phyloP scores from a whole-genome alignment of 2,329 filamentous ascomycete species.

The Diaporthe sp. region DNA sequence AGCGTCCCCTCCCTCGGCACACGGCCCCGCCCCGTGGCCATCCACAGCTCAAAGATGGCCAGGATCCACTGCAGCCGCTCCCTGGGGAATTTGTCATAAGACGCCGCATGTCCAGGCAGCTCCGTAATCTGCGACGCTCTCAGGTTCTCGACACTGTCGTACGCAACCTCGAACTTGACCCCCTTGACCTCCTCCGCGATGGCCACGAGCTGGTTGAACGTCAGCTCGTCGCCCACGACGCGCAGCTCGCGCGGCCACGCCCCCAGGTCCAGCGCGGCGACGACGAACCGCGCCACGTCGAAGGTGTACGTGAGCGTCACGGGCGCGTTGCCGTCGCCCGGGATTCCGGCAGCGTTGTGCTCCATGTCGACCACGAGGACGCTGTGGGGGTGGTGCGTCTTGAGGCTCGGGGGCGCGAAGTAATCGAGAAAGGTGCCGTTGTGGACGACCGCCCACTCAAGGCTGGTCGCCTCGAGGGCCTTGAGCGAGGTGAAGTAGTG shows the following conservation, averaged over 20 bases:
- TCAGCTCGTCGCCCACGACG: conserved; percentile 57
- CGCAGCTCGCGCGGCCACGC: conserved; percentile 58
- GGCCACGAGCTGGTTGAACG: conserved; percentile 59
- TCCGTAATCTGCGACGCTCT: not conserved
- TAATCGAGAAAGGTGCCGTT: conserved; percentile 63
- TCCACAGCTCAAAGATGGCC: conserved; percentile 22
- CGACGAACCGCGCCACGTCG: conserved; percentile 63
- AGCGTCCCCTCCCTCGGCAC: conserved; percentile 1
- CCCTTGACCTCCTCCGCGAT: conserved; percentile 54
- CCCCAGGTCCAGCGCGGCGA: conserved; percentile 54
- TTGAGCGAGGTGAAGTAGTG: conserved; percentile 16
- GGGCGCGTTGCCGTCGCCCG: conserved; percentile 60
- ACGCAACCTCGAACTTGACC: not conserved
- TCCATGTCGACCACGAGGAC: conserved; percentile 59
- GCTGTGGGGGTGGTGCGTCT: conserved; percentile 55
- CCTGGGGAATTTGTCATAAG: conserved; percentile 4
- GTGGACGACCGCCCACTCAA: conserved; percentile 55
- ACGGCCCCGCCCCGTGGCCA: not conserved
- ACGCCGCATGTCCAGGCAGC: not conserved
- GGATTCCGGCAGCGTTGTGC: conserved; percentile 60
- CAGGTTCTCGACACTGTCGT: not conserved
- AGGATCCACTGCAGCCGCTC: conserved; percentile 22
- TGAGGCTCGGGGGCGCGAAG: conserved; percentile 54
- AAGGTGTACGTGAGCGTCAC: conserved; percentile 62
- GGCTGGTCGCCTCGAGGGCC: conserved; percentile 47